These are phyloP conservation scores for Serendipita sp. DNA, from an alignment of 768 basidiomycete genomes.

Conservation along the genomic window DNA sequence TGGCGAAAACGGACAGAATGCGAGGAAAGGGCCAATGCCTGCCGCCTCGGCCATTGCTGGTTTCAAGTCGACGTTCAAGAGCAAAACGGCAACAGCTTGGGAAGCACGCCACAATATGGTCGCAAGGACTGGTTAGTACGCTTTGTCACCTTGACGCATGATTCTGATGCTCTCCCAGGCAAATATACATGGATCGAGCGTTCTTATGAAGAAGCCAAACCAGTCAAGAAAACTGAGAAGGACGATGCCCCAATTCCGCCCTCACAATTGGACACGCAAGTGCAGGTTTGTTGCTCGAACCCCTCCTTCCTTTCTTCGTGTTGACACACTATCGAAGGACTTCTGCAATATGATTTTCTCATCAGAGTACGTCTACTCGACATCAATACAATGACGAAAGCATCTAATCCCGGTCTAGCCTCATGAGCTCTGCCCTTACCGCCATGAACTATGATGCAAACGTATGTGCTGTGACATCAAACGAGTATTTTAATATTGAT, in stretches of 20 bases:
- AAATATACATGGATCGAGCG: constrained; percentile 46
- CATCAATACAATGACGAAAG: not conserved
- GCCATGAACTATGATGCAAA: constrained; percentile 50
- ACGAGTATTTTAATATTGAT: too few species aligned
- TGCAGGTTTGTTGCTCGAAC: constrained; percentile 16
- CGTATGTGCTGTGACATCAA: too few species aligned
- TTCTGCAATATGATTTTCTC: constrained; percentile 40
- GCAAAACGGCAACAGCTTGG: constrained; percentile 37
- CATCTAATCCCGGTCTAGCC: constrained; percentile 18
- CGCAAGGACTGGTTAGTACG: constrained; percentile 31
- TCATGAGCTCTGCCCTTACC: constrained; percentile 38
- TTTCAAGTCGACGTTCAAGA: constrained; percentile 47
- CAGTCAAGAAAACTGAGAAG: constrained; percentile 21
- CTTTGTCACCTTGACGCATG: not conserved
- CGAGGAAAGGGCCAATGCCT: constrained; percentile 39
- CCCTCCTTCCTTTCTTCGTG: not conserved
- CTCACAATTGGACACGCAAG: constrained; percentile 27
- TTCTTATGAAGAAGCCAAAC: constrained; percentile 23
- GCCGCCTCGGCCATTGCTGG: constrained; percentile 26
- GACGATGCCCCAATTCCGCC: constrained; percentile 28
- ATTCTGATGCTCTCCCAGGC: constrained; percentile 22
- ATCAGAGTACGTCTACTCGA: constrained; percentile 23
- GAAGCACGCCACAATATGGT: constrained; percentile 35
- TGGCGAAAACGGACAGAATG: constrained; percentile 36
- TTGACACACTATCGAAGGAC: constrained; percentile 15